Evolutionary conservation across 495 filamentous ascomycete species (phyloP).

Genomic region (Penicillium mononematosum): DNA sequence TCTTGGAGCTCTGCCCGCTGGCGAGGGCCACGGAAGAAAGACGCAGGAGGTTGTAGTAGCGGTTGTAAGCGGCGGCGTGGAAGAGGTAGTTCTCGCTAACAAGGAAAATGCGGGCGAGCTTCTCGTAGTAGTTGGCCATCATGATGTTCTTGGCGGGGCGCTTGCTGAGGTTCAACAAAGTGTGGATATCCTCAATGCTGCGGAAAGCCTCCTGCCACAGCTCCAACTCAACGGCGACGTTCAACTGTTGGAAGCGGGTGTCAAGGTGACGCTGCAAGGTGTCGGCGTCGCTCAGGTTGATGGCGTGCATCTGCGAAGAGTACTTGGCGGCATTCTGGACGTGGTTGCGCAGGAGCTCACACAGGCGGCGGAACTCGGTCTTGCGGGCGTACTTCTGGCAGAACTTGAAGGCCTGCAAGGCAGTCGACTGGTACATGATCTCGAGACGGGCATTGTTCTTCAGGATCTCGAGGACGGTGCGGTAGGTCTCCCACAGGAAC

Average conservation of each 20-base stretch:
- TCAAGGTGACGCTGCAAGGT: constrained; percentile 95
- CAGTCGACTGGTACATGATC: constrained; percentile 96
- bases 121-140: constrained; percentile 99
- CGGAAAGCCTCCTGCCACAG: constrained; percentile 99
- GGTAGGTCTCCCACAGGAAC: constrained; percentile 99
- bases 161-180: constrained; percentile 97
- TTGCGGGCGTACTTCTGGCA: constrained; percentile 97
- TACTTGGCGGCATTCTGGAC: constrained; percentile 99
- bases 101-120: constrained; percentile 95
- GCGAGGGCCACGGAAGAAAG: constrained; percentile 84
- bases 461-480: constrained; percentile 94
- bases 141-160: constrained; percentile 98
- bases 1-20: constrained; percentile 78
- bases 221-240: constrained; percentile 96
- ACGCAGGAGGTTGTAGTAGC: constrained; percentile 94
- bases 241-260: constrained; percentile 97
- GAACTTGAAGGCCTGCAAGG: constrained; percentile 97
- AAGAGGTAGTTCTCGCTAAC: constrained; percentile 99
- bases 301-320: constrained; percentile 97
- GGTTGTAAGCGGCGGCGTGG: constrained; percentile 94
- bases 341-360: constrained; percentile 96
- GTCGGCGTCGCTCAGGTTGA: constrained; percentile 96
- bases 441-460: constrained; percentile 98
- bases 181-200: constrained; percentile 98
- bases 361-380: constrained; percentile 97